Evolutionary conservation across 2,329 filamentous ascomycete species (phyloP).

Genomic region (Microdochium bolleyi): DNA sequence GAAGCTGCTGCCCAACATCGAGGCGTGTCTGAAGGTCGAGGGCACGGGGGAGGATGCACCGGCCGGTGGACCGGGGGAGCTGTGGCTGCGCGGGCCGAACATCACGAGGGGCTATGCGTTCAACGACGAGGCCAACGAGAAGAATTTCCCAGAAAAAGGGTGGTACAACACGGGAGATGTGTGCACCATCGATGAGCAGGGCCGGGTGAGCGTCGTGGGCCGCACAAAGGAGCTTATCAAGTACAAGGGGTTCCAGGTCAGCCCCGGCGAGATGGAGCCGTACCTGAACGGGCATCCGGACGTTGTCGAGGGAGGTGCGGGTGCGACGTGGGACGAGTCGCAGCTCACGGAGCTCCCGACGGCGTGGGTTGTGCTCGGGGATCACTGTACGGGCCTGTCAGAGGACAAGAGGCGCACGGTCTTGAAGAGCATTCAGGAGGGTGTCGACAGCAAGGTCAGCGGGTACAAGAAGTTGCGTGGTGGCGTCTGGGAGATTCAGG

Average conservation of each 20-base stretch:
- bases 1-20: slow-evolving; percentile 26
- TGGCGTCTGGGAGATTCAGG: slow-evolving; percentile 23
- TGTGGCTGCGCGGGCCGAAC: slow-evolving; percentile 34
- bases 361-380: slow-evolving; percentile 26
- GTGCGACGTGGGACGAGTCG: slow-evolving; percentile 24
- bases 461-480: slow-evolving; percentile 32
- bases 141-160: slow-evolving; percentile 24
- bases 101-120: slow-evolving; percentile 33
- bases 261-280: slow-evolving; percentile 26
- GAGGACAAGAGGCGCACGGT: slow-evolving; percentile 8
- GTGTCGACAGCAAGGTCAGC: slow-evolving; percentile 25
- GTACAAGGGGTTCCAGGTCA: slow-evolving; percentile 32
- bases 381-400: slow-evolving; percentile 6
- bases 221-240: slow-evolving; percentile 32
- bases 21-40: slow-evolving; percentile 29
- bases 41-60: slow-evolving; percentile 24
- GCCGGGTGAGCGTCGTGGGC: slow-evolving; percentile 25
- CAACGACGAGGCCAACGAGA: slow-evolving; percentile 26
- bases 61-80: slow-evolving; percentile 27
- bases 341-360: slow-evolving; percentile 28
- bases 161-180: slow-evolving; percentile 40
- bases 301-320: slow-evolving; percentile 25
- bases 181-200: slow-evolving; percentile 23
- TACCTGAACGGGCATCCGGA: slow-evolving; percentile 26
- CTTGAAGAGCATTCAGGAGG: slow-evolving; percentile 20